Conservation (phyloP, 768 basidiomycete genomes). For the Nidularia pulvinata region DNA sequence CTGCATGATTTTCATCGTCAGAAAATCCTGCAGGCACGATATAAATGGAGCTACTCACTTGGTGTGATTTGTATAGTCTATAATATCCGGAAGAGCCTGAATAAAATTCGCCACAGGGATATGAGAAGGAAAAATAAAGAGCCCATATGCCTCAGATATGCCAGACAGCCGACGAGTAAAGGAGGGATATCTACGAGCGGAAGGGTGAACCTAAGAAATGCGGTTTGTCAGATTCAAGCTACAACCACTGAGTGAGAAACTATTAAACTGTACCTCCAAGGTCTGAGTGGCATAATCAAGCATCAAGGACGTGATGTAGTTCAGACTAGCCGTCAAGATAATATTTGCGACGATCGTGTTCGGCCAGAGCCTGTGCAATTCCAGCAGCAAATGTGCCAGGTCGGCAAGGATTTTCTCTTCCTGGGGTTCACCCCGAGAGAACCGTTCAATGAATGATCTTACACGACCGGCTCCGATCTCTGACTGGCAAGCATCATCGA, state of each 20-base stretch:
- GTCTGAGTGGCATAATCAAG: constrained; percentile 24
- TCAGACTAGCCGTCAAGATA: constrained; percentile 24
- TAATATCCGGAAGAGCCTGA: not conserved
- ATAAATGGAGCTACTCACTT: no score
- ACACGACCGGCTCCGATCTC: no score
- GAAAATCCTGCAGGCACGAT: not conserved
- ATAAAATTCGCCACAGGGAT: not conserved
- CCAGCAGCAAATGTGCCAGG: no score
- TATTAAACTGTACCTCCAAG: constrained; percentile 15
- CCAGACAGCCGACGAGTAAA: not conserved
- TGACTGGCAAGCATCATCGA: no score
- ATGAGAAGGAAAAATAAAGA: not conserved
- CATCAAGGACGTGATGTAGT: constrained; percentile 22
- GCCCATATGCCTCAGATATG: not conserved
- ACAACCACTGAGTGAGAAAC: no score
- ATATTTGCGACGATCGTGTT: no score
- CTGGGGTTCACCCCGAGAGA: no score
- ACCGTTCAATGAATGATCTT: no score
- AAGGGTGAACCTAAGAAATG: not conserved
- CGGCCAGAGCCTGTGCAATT: no score
- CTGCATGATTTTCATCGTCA: not conserved
- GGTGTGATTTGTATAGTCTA: not conserved
- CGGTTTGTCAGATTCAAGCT: not conserved
- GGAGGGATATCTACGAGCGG: not conserved
- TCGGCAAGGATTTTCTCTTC: no score